Percentiles rank a stretch among this genome's conserved stretches.
Evolutionary conservation across 768 basidiomycete species (phyloP).

Genomic region (Mycena belliarum): DNA sequence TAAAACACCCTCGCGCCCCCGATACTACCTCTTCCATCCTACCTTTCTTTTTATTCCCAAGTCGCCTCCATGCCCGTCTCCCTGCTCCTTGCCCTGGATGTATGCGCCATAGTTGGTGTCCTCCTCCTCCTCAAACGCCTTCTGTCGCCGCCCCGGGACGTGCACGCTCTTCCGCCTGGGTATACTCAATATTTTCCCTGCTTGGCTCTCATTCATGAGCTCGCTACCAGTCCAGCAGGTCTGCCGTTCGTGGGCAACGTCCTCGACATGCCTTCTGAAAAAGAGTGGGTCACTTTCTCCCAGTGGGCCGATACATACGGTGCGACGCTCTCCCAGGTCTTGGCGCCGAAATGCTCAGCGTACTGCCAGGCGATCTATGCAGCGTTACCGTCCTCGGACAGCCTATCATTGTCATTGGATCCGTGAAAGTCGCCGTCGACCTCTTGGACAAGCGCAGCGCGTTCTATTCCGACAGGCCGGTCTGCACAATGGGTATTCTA

Average conservation of each 20-base stretch:
- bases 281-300: slow-evolving; percentile 54
- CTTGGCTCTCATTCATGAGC: slow-evolving; percentile 23
- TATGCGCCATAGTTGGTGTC: slow-evolving; percentile 35
- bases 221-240: slow-evolving; percentile 55
- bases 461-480: slow-evolving; percentile 69
- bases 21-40: background rate
- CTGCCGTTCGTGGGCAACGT: slow-evolving; percentile 57
- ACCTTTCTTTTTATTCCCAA: slow-evolving; percentile 2
- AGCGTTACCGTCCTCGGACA: slow-evolving; percentile 63
- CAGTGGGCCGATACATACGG: slow-evolving; percentile 57
- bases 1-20: slow-evolving; percentile 9
- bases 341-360: slow-evolving; percentile 2
- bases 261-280: slow-evolving; percentile 50
- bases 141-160: slow-evolving; percentile 23
- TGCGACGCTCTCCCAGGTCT: slow-evolving; percentile 19
- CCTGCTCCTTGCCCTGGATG: slow-evolving; percentile 29
- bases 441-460: slow-evolving; percentile 69
- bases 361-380: slow-evolving; percentile 53
- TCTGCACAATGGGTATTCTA: slow-evolving; percentile 26
- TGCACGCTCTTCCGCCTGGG: slow-evolving; percentile 18
- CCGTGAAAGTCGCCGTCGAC: slow-evolving; percentile 49
- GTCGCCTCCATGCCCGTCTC: slow-evolving; percentile 27
- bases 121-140: slow-evolving; percentile 37
- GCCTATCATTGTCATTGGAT: slow-evolving; percentile 57
- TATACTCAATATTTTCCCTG: background rate